A percentile compares a stretch with the other conserved stretches of the same genome.
These are phyloP conservation scores for Leersia perrieri DNA, from an alignment of 176 grass and related monocot genomes.

Conservation along the genomic window DNA sequence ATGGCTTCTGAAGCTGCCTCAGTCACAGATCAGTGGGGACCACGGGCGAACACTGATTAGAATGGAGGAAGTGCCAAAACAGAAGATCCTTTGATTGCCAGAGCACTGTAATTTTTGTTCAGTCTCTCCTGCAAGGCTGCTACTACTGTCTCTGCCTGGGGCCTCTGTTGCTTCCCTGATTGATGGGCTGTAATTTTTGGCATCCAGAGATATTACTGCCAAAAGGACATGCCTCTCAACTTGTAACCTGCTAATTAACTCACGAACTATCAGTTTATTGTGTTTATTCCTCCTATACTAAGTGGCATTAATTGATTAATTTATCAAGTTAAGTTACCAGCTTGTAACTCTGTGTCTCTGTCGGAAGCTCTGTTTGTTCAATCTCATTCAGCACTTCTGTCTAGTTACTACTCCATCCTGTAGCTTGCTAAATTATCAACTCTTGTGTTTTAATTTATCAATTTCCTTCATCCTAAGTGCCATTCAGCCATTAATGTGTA, in stretches of 20 bases:
- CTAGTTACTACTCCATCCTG: background rate
- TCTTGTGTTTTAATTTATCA: background rate
- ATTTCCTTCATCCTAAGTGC: background rate
- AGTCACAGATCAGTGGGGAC: background rate
- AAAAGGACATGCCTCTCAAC: background rate
- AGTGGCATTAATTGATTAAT: background rate
- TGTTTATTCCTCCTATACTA: background rate
- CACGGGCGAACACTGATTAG: background rate
- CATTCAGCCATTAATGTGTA: background rate
- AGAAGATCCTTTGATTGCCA: slow-evolving; percentile 33
- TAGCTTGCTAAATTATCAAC: background rate
- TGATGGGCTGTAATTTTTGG: slow-evolving; percentile 1
- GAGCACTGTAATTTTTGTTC: slow-evolving; percentile 7
- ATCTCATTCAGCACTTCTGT: background rate
- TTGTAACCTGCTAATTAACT: background rate
- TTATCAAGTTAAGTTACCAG: too few species aligned
- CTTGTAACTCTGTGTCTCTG: too few species aligned
- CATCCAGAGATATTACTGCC: background rate
- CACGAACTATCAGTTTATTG: too few species aligned
- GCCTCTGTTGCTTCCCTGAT: background rate
- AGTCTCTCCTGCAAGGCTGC: background rate
- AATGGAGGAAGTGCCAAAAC: slow-evolving; percentile 27
- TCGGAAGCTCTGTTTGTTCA: background rate
- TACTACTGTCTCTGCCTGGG: background rate
- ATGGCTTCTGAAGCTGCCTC: slow-evolving; percentile 11